These are phyloP conservation scores for Onygena corvina DNA, from an alignment of 2,329 filamentous ascomycete species.

Conservation along the genomic window DNA sequence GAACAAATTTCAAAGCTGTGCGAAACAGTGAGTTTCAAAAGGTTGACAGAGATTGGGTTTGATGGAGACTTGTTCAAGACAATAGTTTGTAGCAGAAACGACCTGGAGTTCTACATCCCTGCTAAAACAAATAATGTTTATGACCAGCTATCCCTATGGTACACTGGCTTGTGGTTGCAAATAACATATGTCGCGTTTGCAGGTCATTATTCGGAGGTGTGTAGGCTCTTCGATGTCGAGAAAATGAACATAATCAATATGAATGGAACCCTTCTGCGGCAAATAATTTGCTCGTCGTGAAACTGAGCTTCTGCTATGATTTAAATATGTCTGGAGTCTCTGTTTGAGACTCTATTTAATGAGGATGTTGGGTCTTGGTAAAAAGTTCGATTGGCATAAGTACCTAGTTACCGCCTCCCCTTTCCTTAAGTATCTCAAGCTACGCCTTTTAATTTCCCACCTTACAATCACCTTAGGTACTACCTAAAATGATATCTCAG, in stretches of 20 bases:
- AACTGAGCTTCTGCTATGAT: neutral
- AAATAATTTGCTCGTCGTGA: constrained; percentile 1
- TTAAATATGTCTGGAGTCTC: no score
- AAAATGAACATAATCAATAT: constrained; percentile 1
- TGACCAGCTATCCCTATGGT: constrained; percentile 1
- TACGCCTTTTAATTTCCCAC: no score
- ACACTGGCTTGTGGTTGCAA: constrained; percentile 7
- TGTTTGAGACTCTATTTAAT: no score
- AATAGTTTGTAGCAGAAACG: constrained; percentile 2
- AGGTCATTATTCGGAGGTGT: constrained; percentile 3
- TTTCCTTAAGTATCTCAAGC: no score
- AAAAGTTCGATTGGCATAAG: no score
- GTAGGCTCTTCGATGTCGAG: constrained; percentile 3
- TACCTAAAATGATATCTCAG: no score
- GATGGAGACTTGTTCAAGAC: constrained; percentile 3
- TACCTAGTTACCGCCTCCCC: no score
- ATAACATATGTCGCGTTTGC: constrained; percentile 5
- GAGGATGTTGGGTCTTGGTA: no score
- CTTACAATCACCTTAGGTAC: no score
- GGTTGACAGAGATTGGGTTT: constrained; percentile 1
- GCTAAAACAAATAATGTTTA: neutral
- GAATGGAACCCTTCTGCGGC: constrained; percentile 6
- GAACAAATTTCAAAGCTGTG: constrained; percentile 9
- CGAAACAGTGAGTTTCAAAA: neutral
- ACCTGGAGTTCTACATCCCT: neutral